Evolutionary conservation across 2,329 filamentous ascomycete species (phyloP).

Genomic region (Ilyonectria sp.): DNA sequence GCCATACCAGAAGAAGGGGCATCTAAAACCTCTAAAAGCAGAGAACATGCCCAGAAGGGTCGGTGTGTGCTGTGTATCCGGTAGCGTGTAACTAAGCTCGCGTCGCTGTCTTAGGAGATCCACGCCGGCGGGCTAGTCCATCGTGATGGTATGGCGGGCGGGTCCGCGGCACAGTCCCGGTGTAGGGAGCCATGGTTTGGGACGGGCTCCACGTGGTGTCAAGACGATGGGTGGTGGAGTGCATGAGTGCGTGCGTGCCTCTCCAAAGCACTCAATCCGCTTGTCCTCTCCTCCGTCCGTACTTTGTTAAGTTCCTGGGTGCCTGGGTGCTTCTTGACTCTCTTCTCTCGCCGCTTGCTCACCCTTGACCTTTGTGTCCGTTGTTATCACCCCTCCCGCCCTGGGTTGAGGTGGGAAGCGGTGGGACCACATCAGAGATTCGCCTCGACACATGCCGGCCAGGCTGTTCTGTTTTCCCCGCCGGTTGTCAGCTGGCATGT

Average conservation of each 20-base stretch:
- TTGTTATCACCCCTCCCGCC: background rate
- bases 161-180: slow-evolving; percentile 50
- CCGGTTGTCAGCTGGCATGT: slow-evolving; percentile 19
- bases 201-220: slow-evolving; percentile 49
- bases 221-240: slow-evolving; percentile 44
- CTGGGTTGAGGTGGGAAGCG: background rate
- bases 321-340: slow-evolving; percentile 18
- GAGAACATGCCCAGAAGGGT: slow-evolving; percentile 14
- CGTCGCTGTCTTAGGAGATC: slow-evolving; percentile 30
- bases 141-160: slow-evolving; percentile 40
- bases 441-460: slow-evolving; percentile 10
- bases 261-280: slow-evolving; percentile 24
- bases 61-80: slow-evolving; percentile 22
- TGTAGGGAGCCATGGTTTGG: slow-evolving; percentile 44
- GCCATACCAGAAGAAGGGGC: slow-evolving; percentile 7
- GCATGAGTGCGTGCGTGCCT: slow-evolving; percentile 34
- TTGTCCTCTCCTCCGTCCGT: slow-evolving; percentile 4
- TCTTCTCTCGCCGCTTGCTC: slow-evolving; percentile 3
- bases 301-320: slow-evolving; percentile 15
- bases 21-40: slow-evolving; percentile 14
- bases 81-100: slow-evolving; percentile 28
- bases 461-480: slow-evolving; percentile 8
- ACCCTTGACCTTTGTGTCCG: background rate
- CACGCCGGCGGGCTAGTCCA: slow-evolving; percentile 34
- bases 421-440: slow-evolving; percentile 22